Base-by-base conservation (phyloP, 345 rosid species). In the Populus davidiana region DNA sequence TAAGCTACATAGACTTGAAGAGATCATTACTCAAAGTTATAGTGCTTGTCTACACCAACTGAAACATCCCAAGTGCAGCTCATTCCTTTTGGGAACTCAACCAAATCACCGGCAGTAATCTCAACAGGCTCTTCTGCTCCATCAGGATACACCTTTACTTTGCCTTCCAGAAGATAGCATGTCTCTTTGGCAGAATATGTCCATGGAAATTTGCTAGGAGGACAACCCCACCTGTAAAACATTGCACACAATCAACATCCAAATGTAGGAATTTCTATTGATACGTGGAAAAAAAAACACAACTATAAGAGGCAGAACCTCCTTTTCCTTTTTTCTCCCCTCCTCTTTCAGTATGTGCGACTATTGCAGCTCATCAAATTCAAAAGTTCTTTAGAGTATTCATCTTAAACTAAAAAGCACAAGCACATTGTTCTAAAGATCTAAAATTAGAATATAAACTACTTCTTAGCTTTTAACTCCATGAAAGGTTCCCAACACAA, bases 61-160 rank as follows among this genome's bases (percentile, higher is more conserved):
- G 93, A 88, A 62, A 94, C 97, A 81, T 93, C 97, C 98, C 98
- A 93, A 85, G 92, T 93, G 89, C 97, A 93, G 79, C 89, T 89
- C 97, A 94, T 89, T 72, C 98, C 98, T 83, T 93, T 90, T 0
- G 97, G 95, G 81, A 93, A 93, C 77, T 80, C 91, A 74, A 89
- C 97, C 79, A 94, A 88, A 74, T 94, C 97, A 6, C 97, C 97
- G 25, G 94, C 90, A 50, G 82, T 89, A 61, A 94, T 84, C 85
- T 91, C 97, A 21, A 91, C 92, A 29, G 78, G 82, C 73, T 91
- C 94, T 17, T 87, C 81, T 2, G 91, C 81, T 9, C 97, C 98
- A 69, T 88, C 86, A n/a, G 97, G 97, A 12, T 82, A 85, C 64
- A 94, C 94, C 87, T 89, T 93, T 27, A 91, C 95, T 77, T 91